Percentiles rank a stretch among this genome's conserved stretches.
phyloP scores from a whole-genome alignment of 805 yeast species.

The Candida odintsovae region DNA sequence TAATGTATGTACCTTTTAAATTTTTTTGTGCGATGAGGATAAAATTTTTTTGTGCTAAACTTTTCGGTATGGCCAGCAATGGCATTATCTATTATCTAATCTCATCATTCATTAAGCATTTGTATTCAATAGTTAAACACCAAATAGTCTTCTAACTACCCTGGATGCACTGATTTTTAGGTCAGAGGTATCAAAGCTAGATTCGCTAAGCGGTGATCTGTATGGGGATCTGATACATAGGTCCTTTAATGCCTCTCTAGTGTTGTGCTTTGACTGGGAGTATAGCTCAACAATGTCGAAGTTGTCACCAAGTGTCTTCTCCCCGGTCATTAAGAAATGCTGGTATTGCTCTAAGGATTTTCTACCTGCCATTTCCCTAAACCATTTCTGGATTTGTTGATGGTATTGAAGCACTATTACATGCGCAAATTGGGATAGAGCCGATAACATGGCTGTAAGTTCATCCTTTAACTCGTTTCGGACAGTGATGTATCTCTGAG shows the following conservation, averaged over 20 bases:
- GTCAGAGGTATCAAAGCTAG: background rate
- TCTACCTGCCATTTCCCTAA: conserved; percentile 27
- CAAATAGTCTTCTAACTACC: conserved; percentile 20
- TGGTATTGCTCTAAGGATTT: conserved; percentile 22
- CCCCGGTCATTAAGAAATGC: conserved; percentile 11
- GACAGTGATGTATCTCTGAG: conserved; percentile 17
- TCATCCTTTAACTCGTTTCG: conserved; percentile 25
- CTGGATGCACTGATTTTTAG: conserved; percentile 13
- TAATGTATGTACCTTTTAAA: background rate
- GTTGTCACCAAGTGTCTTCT: conserved; percentile 24
- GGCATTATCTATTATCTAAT: background rate
- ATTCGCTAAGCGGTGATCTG: conserved; percentile 1
- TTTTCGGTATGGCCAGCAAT: background rate
- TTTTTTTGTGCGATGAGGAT: conserved; percentile 9
- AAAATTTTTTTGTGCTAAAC: conserved; percentile 2
- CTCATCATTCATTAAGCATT: no score
- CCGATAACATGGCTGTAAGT: conserved; percentile 24
- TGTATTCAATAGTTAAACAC: conserved; percentile 6
- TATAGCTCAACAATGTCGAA: conserved; percentile 32
- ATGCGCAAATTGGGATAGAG: conserved; percentile 11
- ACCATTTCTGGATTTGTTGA: conserved; percentile 23
- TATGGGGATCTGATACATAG: conserved; percentile 15
- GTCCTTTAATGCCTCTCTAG: conserved; percentile 25
- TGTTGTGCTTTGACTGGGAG: conserved; percentile 24
- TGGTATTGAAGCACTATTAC: conserved; percentile 20